Percentiles rank a stretch among this genome's conserved stretches.
phyloP scores from a whole-genome alignment of 257 asterid species.

The Linderniella brevidens region DNA sequence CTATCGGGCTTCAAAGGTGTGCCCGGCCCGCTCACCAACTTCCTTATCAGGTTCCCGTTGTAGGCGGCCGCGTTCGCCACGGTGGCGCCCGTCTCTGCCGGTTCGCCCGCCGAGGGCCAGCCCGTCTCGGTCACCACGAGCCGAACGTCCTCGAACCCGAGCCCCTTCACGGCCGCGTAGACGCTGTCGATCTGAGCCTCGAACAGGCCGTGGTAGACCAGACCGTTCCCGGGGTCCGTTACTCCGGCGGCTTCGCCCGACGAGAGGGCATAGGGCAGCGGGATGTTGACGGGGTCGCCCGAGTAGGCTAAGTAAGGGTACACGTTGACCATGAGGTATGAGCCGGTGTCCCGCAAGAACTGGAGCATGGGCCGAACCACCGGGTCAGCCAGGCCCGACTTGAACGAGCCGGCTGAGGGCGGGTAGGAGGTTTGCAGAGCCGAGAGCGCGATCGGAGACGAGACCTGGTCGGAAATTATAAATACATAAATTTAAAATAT shows the following conservation, averaged over 20 bases:
- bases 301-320: constrained; percentile 4
- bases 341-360: constrained; percentile 2
- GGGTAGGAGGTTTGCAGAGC: constrained; percentile 1
- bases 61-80: constrained; percentile 6
- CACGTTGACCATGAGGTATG: background rate
- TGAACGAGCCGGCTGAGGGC: constrained; percentile 4
- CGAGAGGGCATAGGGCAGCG: background rate
- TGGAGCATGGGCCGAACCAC: constrained; percentile 1
- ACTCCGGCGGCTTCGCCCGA: constrained; percentile 1
- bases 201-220: constrained; percentile 1
- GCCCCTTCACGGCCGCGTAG: constrained; percentile 3
- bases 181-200: constrained; percentile 5
- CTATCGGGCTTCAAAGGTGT: background rate
- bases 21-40: constrained; percentile 1
- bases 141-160: constrained; percentile 1
- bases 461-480: background rate
- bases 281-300: background rate
- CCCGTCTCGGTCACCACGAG: constrained; percentile 4
- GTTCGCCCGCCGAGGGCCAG: constrained; percentile 5
- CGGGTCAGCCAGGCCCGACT: background rate
- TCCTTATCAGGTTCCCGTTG: constrained; percentile 2
- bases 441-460: constrained; percentile 3
- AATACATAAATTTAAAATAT: no score
- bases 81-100: background rate
- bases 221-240: constrained; percentile 1